Evolutionary conservation across 2,329 filamentous ascomycete species (phyloP).

Genomic region (Talaromyces sp.): DNA sequence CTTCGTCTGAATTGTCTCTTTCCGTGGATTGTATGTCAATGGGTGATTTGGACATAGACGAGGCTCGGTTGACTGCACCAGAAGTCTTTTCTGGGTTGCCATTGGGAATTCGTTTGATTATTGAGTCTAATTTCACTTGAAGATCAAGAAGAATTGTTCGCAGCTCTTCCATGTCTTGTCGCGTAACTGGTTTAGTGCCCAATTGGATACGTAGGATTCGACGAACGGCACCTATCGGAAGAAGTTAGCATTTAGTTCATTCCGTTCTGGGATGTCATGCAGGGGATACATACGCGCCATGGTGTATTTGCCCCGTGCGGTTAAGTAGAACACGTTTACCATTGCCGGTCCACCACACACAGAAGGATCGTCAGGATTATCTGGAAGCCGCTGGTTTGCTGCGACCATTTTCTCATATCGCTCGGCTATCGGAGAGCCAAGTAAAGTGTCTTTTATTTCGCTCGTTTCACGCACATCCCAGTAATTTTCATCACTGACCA

Average conservation of each 20-base stretch:
- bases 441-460: slow-evolving; percentile 50
- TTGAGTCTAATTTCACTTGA: slow-evolving; percentile 44
- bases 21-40: slow-evolving; percentile 29
- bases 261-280: background rate
- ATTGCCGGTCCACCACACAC: slow-evolving; percentile 45
- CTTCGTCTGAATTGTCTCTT: slow-evolving; percentile 39
- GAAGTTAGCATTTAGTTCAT: slow-evolving; percentile 3
- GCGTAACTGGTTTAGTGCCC: slow-evolving; percentile 47
- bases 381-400: slow-evolving; percentile 35
- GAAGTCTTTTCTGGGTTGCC: slow-evolving; percentile 27
- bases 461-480: slow-evolving; percentile 52
- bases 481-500: slow-evolving; percentile 51
- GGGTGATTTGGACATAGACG: slow-evolving; percentile 34
- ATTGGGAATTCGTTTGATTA: slow-evolving; percentile 48
- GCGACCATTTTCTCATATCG: slow-evolving; percentile 40
- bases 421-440: slow-evolving; percentile 42
- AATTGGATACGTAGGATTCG: slow-evolving; percentile 49
- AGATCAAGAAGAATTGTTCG: slow-evolving; percentile 45
- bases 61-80: slow-evolving; percentile 21
- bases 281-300: slow-evolving; percentile 44
- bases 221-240: slow-evolving; percentile 41
- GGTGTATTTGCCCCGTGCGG: slow-evolving; percentile 48
- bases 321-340: slow-evolving; percentile 48
- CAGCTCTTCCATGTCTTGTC: slow-evolving; percentile 49
- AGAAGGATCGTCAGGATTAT: slow-evolving; percentile 46